A percentile compares a stretch with the other conserved stretches of the same genome.
Conservation (phyloP, 108 stramenopile genomes). For the Discostella pseudostelligera region DNA sequence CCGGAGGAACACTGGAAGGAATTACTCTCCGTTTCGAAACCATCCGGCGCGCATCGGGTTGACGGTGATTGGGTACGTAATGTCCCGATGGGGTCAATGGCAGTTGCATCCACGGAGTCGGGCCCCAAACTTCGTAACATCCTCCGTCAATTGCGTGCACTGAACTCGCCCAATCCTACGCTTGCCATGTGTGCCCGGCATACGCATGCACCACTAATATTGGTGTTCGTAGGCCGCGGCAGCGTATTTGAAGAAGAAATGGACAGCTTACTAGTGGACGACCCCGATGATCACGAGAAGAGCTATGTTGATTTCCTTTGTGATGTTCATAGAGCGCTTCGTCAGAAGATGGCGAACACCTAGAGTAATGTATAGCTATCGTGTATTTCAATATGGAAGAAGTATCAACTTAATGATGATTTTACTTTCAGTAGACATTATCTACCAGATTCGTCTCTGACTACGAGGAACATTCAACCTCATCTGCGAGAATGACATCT, state of each 20-base stretch:
- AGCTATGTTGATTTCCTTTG: slow-evolving; percentile 58
- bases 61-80: slow-evolving; percentile 11
- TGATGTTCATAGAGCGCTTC: slow-evolving; percentile 46
- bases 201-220: slow-evolving; percentile 42
- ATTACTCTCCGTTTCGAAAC: slow-evolving; percentile 25
- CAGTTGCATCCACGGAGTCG: slow-evolving; percentile 22
- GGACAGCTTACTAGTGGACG: slow-evolving; percentile 56
- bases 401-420: too few relatives aligned
- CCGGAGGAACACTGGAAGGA: slow-evolving; percentile 38
- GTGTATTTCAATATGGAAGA: too few relatives aligned
- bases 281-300: slow-evolving; percentile 45
- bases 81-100: slow-evolving; percentile 28
- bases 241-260: slow-evolving; percentile 52
- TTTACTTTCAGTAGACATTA: too few relatives aligned
- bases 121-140: slow-evolving; percentile 41
- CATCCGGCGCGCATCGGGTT: slow-evolving; percentile 1
- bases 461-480: too few relatives aligned
- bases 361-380: too few relatives aligned
- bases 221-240: slow-evolving; percentile 47
- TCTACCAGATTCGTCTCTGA: too few relatives aligned
- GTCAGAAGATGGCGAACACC: slow-evolving; percentile 1
- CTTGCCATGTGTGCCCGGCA: slow-evolving; percentile 32
- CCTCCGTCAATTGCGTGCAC: slow-evolving; percentile 32
- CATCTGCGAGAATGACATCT: too few relatives aligned
- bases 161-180: slow-evolving; percentile 33